phyloP scores from a whole-genome alignment of 495 filamentous ascomycete species.

The Neurospora sp. region DNA sequence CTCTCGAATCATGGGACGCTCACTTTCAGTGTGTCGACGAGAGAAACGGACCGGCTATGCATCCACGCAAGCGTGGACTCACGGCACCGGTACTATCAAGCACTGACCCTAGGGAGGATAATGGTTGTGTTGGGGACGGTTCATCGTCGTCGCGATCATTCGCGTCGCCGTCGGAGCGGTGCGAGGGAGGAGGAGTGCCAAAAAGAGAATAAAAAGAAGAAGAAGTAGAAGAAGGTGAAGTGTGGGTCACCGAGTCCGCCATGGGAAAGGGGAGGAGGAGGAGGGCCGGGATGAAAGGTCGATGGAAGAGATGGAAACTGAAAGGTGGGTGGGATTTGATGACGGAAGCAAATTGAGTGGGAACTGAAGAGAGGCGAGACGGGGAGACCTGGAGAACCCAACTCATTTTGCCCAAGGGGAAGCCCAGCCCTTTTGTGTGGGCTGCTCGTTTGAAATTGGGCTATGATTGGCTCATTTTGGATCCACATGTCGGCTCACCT shows the following conservation, averaged over 20 bases:
- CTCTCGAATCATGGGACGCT: neutral
- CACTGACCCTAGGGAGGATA: conserved; percentile 1
- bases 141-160: neutral
- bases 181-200: neutral
- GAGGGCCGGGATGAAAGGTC: neutral
- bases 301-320: neutral
- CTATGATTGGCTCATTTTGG: neutral
- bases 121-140: neutral
- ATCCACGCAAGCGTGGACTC: conserved; percentile 3
- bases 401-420: neutral
- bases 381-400: neutral
- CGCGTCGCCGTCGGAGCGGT: neutral
- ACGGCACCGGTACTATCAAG: conserved; percentile 5
- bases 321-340: neutral
- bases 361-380: neutral
- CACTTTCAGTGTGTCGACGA: neutral
- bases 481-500: neutral
- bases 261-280: neutral
- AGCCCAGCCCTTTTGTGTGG: neutral
- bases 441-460: neutral
- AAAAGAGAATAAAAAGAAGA: neutral
- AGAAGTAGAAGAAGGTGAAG: neutral
- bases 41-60: conserved; percentile 5
- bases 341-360: neutral
- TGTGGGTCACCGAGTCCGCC: neutral